Evolutionary conservation across 306 rosid species (phyloP).

Genomic region (Fragaria vesca): DNA sequence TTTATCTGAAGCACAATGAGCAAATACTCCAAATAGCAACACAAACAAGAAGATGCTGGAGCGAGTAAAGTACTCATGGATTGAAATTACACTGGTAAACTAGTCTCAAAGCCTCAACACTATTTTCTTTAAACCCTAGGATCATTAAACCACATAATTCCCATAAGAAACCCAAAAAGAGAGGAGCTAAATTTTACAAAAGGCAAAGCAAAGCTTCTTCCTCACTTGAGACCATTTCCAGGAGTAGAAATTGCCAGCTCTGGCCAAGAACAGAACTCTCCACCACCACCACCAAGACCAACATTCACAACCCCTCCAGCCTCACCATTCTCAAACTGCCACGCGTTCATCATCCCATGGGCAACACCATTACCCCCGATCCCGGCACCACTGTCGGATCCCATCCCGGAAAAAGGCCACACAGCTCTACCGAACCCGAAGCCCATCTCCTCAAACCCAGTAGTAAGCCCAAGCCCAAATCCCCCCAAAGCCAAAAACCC

Average conservation of each 20-base stretch:
- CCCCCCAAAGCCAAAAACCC: slow-evolving; percentile 80
- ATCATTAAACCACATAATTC: background rate
- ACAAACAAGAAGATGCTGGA: background rate
- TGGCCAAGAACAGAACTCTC: slow-evolving; percentile 86
- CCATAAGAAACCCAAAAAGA: slow-evolving; percentile 18
- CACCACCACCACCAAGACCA: slow-evolving; percentile 28
- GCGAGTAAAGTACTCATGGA: background rate
- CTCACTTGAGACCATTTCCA: slow-evolving; percentile 69
- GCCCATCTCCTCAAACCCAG: slow-evolving; percentile 66
- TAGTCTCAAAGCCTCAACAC: slow-evolving; percentile 29
- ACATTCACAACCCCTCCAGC: slow-evolving; percentile 42
- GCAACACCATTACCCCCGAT: slow-evolving; percentile 18
- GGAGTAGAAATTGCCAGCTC: slow-evolving; percentile 88
- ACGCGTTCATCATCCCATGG: slow-evolving; percentile 44
- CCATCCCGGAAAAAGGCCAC: slow-evolving; percentile 65
- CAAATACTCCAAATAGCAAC: background rate
- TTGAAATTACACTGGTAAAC: slow-evolving; percentile 15
- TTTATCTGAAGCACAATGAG: background rate
- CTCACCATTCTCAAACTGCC: slow-evolving; percentile 78
- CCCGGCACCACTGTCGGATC: slow-evolving; percentile 37
- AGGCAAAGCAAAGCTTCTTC: slow-evolving; percentile 8
- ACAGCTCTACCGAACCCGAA: slow-evolving; percentile 58
- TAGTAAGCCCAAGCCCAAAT: slow-evolving; percentile 73
- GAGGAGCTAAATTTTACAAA: background rate
- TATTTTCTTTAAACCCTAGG: slow-evolving; percentile 18